These are phyloP conservation scores for Yarrowia alimentaria DNA, from an alignment of 805 yeast genomes.

Conservation along the genomic window DNA sequence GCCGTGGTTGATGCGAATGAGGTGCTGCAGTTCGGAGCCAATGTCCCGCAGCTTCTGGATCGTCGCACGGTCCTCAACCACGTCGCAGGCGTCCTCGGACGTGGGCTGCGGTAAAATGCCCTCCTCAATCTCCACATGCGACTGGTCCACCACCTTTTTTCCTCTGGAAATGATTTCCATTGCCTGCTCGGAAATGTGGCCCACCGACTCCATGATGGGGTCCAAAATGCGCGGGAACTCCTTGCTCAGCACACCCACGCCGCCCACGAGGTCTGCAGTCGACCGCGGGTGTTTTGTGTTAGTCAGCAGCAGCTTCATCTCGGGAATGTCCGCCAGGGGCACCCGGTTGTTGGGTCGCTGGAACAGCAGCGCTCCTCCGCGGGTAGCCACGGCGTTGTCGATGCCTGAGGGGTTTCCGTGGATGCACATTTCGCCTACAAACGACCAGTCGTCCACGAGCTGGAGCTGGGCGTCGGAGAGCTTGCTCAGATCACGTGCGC, in stretches of 20 bases:
- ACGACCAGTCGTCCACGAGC: conserved; percentile 80
- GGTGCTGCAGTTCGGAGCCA: conserved; percentile 48
- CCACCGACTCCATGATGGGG: conserved; percentile 74
- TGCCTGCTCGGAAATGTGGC: conserved; percentile 68
- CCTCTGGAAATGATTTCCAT: conserved; percentile 58
- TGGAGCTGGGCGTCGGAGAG: conserved; percentile 21
- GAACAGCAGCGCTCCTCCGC: conserved; percentile 93
- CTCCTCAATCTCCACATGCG: conserved; percentile 34
- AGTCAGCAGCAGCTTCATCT: conserved; percentile 69
- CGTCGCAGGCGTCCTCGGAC: conserved; percentile 29
- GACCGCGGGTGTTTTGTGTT: conserved; percentile 86
- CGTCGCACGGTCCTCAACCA: conserved; percentile 24
- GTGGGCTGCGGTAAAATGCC: conserved; percentile 25
- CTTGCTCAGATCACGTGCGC: conserved; percentile 32
- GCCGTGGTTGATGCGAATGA: conserved; percentile 84
- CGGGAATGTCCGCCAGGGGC: conserved; percentile 70
- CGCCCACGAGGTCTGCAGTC: conserved; percentile 78
- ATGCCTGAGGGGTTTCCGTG: conserved; percentile 97
- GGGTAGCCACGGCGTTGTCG: conserved; percentile 93
- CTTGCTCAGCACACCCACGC: conserved; percentile 58
- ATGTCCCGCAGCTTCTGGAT: conserved; percentile 31
- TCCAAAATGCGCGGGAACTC: conserved; percentile 55
- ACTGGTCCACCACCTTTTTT: conserved; percentile 45
- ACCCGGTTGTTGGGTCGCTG: conserved; percentile 63
- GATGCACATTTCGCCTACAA: conserved; percentile 89